phyloP scores from a whole-genome alignment of 352 stramenopile genomes.

The Globisporangium cylindrosporum region DNA sequence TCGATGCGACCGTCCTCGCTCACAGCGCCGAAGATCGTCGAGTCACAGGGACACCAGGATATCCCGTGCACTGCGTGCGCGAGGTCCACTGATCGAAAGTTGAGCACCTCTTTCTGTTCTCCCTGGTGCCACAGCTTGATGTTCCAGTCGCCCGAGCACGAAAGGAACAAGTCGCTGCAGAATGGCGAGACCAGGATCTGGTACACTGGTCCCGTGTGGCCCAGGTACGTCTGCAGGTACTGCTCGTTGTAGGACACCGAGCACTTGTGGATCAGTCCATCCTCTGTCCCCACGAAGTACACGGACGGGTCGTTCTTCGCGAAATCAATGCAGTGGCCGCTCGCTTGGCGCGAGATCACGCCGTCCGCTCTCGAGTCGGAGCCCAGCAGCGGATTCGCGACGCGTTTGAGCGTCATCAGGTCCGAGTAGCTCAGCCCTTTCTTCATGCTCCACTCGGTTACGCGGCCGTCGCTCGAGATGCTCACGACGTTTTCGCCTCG shows the following conservation, averaged over 20 bases:
- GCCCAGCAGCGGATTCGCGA: conserved; percentile 65
- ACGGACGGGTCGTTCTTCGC: conserved; percentile 68
- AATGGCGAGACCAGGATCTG: conserved; percentile 86
- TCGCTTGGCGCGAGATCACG: conserved; percentile 86
- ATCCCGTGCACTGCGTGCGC: conserved; percentile 80
- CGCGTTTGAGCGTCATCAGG: conserved; percentile 90
- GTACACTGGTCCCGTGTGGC: conserved; percentile 89
- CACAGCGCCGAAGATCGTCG: conserved; percentile 84
- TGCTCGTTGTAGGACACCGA: conserved; percentile 93
- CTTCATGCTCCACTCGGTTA: conserved; percentile 93
- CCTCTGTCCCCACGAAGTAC: conserved; percentile 91
- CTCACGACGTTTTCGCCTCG: conserved; percentile 87
- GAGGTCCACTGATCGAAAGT: conserved; percentile 77
- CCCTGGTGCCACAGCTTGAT: conserved; percentile 84
- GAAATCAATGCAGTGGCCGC: conserved; percentile 89
- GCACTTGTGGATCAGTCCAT: conserved; percentile 91
- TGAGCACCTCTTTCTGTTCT: conserved; percentile 52
- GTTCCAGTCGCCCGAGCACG: conserved; percentile 88
- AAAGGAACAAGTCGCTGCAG: conserved; percentile 82
- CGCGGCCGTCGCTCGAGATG: conserved; percentile 88
- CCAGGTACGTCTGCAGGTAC: conserved; percentile 90
- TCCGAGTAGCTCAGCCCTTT: conserved; percentile 88
- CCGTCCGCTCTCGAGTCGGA: conserved; percentile 69
- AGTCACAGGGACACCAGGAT: conserved; percentile 81
- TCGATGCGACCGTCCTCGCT: conserved; percentile 89